phyloP scores from a whole-genome alignment of 345 rosid genomes.

The Sonneratia alba region DNA sequence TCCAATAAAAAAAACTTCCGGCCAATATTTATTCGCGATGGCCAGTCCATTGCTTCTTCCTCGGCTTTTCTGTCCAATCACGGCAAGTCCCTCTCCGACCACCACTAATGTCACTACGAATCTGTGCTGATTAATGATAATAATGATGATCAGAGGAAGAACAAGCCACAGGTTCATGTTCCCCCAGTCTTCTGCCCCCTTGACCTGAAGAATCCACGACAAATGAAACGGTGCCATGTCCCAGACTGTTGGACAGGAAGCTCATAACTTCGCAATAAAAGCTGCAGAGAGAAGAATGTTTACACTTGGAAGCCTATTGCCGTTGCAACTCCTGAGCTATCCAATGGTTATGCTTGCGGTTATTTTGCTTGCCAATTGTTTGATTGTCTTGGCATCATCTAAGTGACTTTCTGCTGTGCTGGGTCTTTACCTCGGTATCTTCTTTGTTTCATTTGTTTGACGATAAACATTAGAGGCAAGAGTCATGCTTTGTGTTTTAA shows the following conservation, averaged over 20 bases:
- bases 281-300: neutral
- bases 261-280: neutral
- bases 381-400: neutral
- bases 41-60: neutral
- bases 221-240: neutral
- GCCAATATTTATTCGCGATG: neutral
- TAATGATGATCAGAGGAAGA: neutral
- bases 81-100: neutral
- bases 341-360: no score
- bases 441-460: neutral
- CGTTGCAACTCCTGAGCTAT: no score
- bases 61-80: neutral
- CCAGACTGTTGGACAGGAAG: neutral
- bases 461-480: neutral
- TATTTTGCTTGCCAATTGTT: no score
- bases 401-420: no score
- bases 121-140: neutral
- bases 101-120: neutral
- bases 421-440: neutral
- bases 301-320: neutral
- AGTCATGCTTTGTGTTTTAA: neutral
- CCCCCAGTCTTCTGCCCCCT: neutral
- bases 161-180: neutral
- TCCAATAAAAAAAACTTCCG: neutral
- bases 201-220: neutral